A percentile compares a stretch with the other conserved stretches of the same genome.
phyloP scores from a whole-genome alignment of 1,284 basidiomycete genomes.

The Ustilago vetiveriae region DNA sequence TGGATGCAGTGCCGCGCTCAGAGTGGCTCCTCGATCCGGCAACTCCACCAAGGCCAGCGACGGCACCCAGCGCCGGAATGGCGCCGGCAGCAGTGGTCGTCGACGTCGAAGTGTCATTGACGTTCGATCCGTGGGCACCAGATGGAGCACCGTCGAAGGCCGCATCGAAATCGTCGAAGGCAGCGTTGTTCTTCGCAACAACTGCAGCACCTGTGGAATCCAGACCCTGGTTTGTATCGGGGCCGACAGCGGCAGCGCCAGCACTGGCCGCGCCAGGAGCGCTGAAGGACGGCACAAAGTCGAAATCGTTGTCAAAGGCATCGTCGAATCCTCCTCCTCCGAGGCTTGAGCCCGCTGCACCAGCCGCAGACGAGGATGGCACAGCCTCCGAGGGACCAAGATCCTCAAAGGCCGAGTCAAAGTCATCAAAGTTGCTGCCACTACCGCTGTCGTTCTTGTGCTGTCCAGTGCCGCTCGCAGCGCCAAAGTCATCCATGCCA shows the following conservation, averaged over 20 bases:
- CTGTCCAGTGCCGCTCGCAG: slow-evolving; percentile 1
- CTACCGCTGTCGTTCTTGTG: slow-evolving; percentile 31
- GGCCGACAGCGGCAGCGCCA: background rate
- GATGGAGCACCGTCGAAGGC: slow-evolving; percentile 36
- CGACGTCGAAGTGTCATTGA: background rate
- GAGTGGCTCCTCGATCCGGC: slow-evolving; percentile 1
- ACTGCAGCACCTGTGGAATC: background rate
- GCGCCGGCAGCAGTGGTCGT: slow-evolving; percentile 4
- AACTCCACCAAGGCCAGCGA: slow-evolving; percentile 9
- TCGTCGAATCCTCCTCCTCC: slow-evolving; percentile 53
- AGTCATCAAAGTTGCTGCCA: slow-evolving; percentile 60
- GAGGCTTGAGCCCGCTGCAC: background rate
- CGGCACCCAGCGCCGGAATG: slow-evolving; percentile 9
- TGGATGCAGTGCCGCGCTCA: slow-evolving; percentile 23
- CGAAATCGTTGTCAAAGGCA: slow-evolving; percentile 60
- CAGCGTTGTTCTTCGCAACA: slow-evolving; percentile 11
- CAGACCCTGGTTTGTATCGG: background rate
- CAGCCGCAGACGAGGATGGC: slow-evolving; percentile 22
- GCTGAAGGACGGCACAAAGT: slow-evolving; percentile 62
- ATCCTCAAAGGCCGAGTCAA: slow-evolving; percentile 65
- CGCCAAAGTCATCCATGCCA: slow-evolving; percentile 42
- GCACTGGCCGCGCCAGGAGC: slow-evolving; percentile 15
- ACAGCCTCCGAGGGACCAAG: slow-evolving; percentile 55
- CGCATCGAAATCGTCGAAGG: slow-evolving; percentile 58
- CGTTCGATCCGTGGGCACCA: slow-evolving; percentile 2